Percentiles rank a stretch among this genome's conserved stretches.
These are phyloP conservation scores for Arthromyces matolae DNA, from an alignment of 768 basidiomycete genomes.

Conservation along the genomic window DNA sequence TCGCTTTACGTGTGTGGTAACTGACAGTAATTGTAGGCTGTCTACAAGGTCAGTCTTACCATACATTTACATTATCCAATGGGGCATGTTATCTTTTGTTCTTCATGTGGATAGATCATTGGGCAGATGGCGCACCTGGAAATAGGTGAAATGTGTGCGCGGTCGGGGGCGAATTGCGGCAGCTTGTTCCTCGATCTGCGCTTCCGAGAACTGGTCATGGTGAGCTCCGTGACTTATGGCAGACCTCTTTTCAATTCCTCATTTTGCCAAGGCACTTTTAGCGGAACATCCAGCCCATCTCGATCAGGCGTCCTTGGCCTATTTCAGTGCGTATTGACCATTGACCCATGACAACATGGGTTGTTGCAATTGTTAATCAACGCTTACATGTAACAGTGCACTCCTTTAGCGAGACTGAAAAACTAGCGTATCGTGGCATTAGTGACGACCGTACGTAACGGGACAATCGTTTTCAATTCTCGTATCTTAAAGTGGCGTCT, in stretches of 20 bases:
- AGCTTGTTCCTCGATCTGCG: slow-evolving; percentile 85
- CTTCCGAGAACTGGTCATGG: slow-evolving; percentile 78
- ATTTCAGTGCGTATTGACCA: slow-evolving; percentile 53
- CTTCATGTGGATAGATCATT: slow-evolving; percentile 51
- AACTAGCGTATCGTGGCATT: slow-evolving; percentile 69
- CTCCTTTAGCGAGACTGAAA: slow-evolving; percentile 86
- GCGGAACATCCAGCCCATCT: slow-evolving; percentile 84
- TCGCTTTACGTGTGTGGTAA: slow-evolving; percentile 24
- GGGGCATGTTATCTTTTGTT: too few species aligned
- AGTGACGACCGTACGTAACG: slow-evolving; percentile 73
- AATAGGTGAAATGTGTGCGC: slow-evolving; percentile 87
- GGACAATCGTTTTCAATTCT: too few species aligned
- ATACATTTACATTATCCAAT: slow-evolving; percentile 1
- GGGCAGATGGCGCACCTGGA: slow-evolving; percentile 80
- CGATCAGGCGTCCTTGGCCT: slow-evolving; percentile 75
- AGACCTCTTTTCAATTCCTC: not conserved
- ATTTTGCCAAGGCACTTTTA: slow-evolving; percentile 42
- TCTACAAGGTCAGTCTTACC: slow-evolving; percentile 47
- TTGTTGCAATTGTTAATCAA: not conserved
- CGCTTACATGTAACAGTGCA: slow-evolving; percentile 57
- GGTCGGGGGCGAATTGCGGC: slow-evolving; percentile 85
- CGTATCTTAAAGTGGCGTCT: too few species aligned
- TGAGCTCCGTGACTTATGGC: slow-evolving; percentile 15
- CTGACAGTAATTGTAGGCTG: slow-evolving; percentile 31
- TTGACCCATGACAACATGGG: not conserved